Evolutionary conservation across 2,329 filamentous ascomycete genomes (phyloP), one percentile per base, ranked within the genome.

Genomic region (Leptoxyphium fumago): DNA sequence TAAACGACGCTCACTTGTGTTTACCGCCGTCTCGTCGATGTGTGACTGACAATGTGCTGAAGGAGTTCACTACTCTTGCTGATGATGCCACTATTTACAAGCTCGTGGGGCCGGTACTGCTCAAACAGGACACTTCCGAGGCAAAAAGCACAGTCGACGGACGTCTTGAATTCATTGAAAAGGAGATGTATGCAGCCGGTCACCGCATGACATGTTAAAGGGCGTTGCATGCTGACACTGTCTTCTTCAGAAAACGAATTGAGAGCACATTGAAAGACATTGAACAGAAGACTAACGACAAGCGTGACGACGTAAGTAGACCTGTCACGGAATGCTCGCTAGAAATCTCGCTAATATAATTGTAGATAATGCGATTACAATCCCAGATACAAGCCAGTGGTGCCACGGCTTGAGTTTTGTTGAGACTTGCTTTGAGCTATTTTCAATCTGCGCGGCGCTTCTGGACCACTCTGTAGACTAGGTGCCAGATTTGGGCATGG

Each of bases 81-180:
- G 81, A 88, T 32, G 82, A 82, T 54, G 83, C 93, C 57, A 85
- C 79, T 50, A 94, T 98, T 63, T 98, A 94, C 76, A 98, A 96
- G 67, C 77, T 95, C 38, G 79, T 94, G 40, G 91, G 91, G 0
- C 91, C 91, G 0, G 84, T 96, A 6, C 69, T 98, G 32, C 65
- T 98, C 57, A 95, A 96, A 72, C 91, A 98, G 64, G 91, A 96
- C 46, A 88, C 84, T 63, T 69, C 77, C 1, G 91, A 98, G 62
- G 91, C 91, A 0, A 79, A 87, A 51, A 82, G 84, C 71, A 88
- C 87, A 0, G 91, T 98, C 14, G 86, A 93, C 54, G 85, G 85
- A 15, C 78, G 91, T 18, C 64, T 98, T 42, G 87, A 94, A 52
- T 96, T 89, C 59, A 98, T 98, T 52, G 75, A 80, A 52, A 85